phyloP scores from a whole-genome alignment of 2,329 filamentous ascomycete species.

The Stemphylium lycopersici region DNA sequence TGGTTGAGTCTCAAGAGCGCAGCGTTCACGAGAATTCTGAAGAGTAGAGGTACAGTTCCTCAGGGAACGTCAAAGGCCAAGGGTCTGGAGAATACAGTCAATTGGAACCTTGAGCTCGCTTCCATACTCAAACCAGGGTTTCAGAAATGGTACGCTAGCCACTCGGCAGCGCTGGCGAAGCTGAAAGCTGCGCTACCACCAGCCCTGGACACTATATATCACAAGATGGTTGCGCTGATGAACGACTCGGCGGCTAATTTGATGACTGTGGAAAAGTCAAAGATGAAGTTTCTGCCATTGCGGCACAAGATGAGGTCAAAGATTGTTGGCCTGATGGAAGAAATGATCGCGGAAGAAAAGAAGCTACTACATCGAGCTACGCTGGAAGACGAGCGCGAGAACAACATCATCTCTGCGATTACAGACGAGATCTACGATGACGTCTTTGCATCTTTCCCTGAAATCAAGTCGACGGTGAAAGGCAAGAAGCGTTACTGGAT shows the following conservation, averaged over 20 bases:
- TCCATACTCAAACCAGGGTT: slow-evolving; percentile 17
- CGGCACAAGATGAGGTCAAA: too few species aligned
- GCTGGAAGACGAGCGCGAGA: too few species aligned
- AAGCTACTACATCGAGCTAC: too few species aligned
- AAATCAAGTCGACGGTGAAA: too few species aligned
- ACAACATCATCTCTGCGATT: too few species aligned
- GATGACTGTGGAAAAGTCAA: slow-evolving; percentile 23
- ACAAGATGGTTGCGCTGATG: slow-evolving; percentile 4
- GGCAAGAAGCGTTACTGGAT: too few species aligned
- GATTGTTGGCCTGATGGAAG: too few species aligned
- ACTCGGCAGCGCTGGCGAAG: slow-evolving; percentile 2
- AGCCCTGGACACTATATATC: slow-evolving; percentile 4
- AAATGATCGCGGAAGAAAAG: too few species aligned
- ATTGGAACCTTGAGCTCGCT: slow-evolving; percentile 29
- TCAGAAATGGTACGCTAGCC: slow-evolving; percentile 13
- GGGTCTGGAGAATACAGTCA: slow-evolving; percentile 20
- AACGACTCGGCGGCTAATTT: slow-evolving; percentile 19
- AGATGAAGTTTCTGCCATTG: slow-evolving; percentile 11
- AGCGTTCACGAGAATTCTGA: slow-evolving; percentile 25
- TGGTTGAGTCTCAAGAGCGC: slow-evolving; percentile 14
- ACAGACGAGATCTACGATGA: too few species aligned
- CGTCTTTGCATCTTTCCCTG: too few species aligned
- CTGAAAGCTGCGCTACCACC: slow-evolving; percentile 5
- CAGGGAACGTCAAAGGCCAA: slow-evolving; percentile 22
- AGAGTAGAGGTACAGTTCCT: slow-evolving; percentile 15